Base-by-base conservation (phyloP, 345 rosid species). In the Atalantia buxifolia region DNA sequence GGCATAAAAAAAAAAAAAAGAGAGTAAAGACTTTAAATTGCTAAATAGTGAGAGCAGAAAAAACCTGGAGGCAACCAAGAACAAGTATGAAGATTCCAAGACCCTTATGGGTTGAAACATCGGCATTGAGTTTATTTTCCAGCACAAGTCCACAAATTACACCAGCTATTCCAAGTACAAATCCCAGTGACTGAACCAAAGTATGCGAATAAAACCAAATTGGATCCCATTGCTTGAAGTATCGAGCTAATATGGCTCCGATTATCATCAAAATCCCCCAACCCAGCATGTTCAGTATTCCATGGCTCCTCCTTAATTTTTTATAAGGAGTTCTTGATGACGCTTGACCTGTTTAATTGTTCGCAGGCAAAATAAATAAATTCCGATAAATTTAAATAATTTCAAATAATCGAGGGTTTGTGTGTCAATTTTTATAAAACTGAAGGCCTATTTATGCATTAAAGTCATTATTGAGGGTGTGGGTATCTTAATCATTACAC, bases 31-130 rank as follows among this genome's bases (percentile, higher is more conserved):
- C 5, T 9, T 12, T 18, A 50, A 35, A 45, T 12, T 45, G 5
- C 50, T 62, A 25, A 68, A 50, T 27, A 25, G 31, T 22, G 30
- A 1, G 64, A 36, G 4, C 3, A 42, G 78, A 38, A 69, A 65
- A 42, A 61, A 88, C 95, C 94, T 95, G 97, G 55, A 95, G 93
- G 81, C 89, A 83, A n/a, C 93, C 97, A 48, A 95, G 87, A 62
- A 84, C 94, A 18, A 93, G 94, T 64, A 95, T 83, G 82, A 88
- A 80, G 78, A 92, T 81, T 9, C 97, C 98, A 40, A 93, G 81
- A 18, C 75, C 87, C 78, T 87, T 91, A 85, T 92, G 98, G 7
- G 84, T 83, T 24, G 92, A 77, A 40, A 95, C 92, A 64, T 78
- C 45, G 22, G 77, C 77, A 2, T 36, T 6, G 8, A 89, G 80